Evolutionary conservation across 257 asterid species (phyloP).

Genomic region (Perilla frutescens): DNA sequence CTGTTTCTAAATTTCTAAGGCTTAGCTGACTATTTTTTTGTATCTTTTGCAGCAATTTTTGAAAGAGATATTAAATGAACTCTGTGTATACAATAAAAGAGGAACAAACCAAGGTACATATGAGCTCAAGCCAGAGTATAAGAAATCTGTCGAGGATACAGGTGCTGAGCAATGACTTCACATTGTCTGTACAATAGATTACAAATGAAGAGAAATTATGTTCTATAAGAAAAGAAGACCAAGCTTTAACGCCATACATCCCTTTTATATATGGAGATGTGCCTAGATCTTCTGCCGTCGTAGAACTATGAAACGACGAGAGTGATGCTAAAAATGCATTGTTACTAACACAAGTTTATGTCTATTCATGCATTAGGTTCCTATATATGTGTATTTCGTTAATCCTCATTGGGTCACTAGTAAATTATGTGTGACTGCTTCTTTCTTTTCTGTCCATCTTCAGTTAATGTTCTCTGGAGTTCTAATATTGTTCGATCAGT

Average conservation of each 20-base stretch:
- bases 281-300: constrained; percentile 12
- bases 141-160: constrained; percentile 83
- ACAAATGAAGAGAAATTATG: constrained; percentile 28
- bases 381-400: not conserved
- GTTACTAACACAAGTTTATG: constrained; percentile 5
- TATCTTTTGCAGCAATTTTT: constrained; percentile 73
- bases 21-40: constrained; percentile 5
- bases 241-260: not conserved
- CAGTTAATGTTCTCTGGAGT: not conserved
- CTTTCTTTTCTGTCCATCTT: not conserved
- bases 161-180: constrained; percentile 59
- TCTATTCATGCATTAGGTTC: constrained; percentile 6
- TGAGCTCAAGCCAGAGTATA: constrained; percentile 94
- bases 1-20: not conserved
- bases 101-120: constrained; percentile 93
- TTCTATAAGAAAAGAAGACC: constrained; percentile 16
- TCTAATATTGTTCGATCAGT: constrained; percentile 19
- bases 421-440: not conserved
- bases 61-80: constrained; percentile 90
- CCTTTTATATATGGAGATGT: constrained; percentile 15
- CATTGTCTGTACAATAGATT: constrained; percentile 42
- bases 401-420: not conserved
- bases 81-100: constrained; percentile 86
- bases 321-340: not conserved
- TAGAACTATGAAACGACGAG: constrained; percentile 1